A percentile compares a stretch with the other conserved stretches of the same genome.
phyloP scores from a whole-genome alignment of 306 rosid species.

The Cicer cuneatum region DNA sequence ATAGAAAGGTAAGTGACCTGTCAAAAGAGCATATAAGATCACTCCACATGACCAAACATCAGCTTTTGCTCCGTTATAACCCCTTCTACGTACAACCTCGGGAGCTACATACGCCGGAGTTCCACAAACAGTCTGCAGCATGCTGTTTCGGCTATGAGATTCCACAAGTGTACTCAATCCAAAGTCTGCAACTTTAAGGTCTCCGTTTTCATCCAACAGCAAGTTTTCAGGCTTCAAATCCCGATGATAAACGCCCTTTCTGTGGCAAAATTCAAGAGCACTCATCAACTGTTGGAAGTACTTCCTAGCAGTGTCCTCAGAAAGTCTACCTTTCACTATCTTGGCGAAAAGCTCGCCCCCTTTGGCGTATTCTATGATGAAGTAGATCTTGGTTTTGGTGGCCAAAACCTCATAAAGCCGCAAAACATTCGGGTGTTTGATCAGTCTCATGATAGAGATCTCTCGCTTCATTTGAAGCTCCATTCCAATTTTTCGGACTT shows the following conservation, averaged over 20 bases:
- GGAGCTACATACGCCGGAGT: conserved; percentile 60
- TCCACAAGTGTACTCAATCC: conserved; percentile 54
- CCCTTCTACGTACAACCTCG: conserved; percentile 47
- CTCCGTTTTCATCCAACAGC: conserved; percentile 56
- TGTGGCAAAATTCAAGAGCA: conserved; percentile 54
- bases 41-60: conserved; percentile 62
- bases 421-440: conserved; percentile 55
- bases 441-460: conserved; percentile 45
- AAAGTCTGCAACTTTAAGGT: conserved; percentile 56
- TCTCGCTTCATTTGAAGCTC: conserved; percentile 49
- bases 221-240: conserved; percentile 61
- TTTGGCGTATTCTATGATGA: conserved; percentile 57
- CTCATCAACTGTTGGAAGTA: conserved; percentile 56
- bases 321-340: conserved; percentile 46
- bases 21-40: conserved; percentile 53
- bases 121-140: conserved; percentile 55
- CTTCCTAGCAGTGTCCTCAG: conserved; percentile 44
- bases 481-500: conserved; percentile 42
- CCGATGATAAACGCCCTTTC: conserved; percentile 56
- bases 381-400: conserved; percentile 58
- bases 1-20: conserved; percentile 54
- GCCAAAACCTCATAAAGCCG: conserved; percentile 55
- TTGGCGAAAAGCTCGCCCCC: conserved; percentile 56
- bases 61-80: conserved; percentile 52
- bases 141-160: conserved; percentile 20